phyloP scores from a whole-genome alignment of 1,139 yeast species.

The Suhomyces bokatorum region DNA sequence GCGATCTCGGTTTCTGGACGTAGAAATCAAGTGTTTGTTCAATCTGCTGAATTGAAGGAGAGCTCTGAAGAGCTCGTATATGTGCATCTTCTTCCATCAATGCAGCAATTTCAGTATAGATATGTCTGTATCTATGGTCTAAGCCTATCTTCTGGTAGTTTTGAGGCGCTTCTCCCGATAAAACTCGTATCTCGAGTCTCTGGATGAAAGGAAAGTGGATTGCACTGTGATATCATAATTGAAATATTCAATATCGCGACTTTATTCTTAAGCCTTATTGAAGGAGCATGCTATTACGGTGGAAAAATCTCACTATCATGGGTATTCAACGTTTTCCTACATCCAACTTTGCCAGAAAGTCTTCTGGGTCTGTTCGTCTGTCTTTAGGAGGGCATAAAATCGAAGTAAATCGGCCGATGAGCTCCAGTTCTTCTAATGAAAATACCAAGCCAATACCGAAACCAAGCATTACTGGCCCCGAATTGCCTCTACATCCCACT shows the following conservation, averaged over 20 bases:
- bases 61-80: conserved; percentile 19
- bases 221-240: too few species aligned
- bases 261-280: too few species aligned
- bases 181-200: too few species aligned
- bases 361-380: background rate
- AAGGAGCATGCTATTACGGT: background rate
- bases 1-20: conserved; percentile 7
- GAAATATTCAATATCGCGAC: too few species aligned
- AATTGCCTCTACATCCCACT: background rate
- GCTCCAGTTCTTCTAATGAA: background rate
- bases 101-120: background rate
- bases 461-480: background rate
- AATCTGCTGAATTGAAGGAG: conserved; percentile 23
- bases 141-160: too few species aligned
- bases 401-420: background rate
- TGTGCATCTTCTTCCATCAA: background rate
- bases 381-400: background rate
- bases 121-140: too few species aligned
- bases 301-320: background rate
- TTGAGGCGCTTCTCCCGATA: too few species aligned
- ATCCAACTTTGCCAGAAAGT: background rate
- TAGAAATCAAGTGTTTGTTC: conserved; percentile 13
- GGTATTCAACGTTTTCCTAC: background rate
- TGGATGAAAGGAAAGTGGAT: too few species aligned
- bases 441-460: background rate